Conservation (phyloP, 1,284 basidiomycete genomes). For the Fomitopsis betulina region DNA sequence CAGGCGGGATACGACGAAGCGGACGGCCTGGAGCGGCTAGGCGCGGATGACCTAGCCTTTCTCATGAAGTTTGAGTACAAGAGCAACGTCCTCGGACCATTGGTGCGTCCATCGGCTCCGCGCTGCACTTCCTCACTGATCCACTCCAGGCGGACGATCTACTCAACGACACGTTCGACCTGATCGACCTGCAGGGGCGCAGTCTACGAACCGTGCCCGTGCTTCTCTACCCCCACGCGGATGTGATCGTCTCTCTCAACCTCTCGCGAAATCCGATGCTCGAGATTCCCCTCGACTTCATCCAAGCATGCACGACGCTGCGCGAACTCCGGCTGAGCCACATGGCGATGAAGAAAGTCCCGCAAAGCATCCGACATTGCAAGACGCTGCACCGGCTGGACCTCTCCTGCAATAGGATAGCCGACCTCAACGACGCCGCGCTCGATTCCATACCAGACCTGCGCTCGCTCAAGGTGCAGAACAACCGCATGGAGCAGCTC, state of each 20-base stretch:
- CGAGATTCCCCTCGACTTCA: constrained; percentile 95
- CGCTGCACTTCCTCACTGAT: background rate
- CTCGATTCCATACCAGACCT: constrained; percentile 79
- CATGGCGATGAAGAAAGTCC: constrained; percentile 94
- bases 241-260: constrained; percentile 84
- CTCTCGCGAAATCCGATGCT: constrained; percentile 95
- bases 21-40: constrained; percentile 81
- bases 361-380: constrained; percentile 78
- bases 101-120: constrained; percentile 39
- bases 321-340: constrained; percentile 87
- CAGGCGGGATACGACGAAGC: constrained; percentile 89
- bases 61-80: constrained; percentile 88
- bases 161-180: constrained; percentile 72
- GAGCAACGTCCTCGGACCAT: constrained; percentile 61
- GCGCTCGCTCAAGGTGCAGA: constrained; percentile 77
- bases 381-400: constrained; percentile 80
- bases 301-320: constrained; percentile 83
- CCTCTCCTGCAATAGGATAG: constrained; percentile 91
- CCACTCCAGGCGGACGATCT: constrained; percentile 61
- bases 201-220: constrained; percentile 91
- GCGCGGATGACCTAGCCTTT: constrained; percentile 81
- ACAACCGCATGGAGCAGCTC: constrained; percentile 88
- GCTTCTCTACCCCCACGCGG: constrained; percentile 82
- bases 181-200: constrained; percentile 81
- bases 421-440: constrained; percentile 83